Evolutionary conservation across 2,329 filamentous ascomycete species (phyloP), one percentile per base, ranked within the genome.

Genomic region (Parastagonospora nodorum): DNA sequence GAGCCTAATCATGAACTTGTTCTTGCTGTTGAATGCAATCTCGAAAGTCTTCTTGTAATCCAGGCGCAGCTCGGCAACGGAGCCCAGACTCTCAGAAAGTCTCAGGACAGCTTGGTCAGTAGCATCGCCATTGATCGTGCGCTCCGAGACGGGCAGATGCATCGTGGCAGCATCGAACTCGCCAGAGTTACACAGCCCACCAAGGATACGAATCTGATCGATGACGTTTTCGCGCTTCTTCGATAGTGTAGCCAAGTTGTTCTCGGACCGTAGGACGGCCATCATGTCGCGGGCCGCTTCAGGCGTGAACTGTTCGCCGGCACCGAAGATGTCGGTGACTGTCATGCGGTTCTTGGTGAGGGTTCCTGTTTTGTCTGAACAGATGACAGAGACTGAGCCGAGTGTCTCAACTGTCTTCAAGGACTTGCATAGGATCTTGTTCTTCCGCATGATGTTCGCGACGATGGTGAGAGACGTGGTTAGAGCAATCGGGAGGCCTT

Each of bases 351-450:
- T 89, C 82, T 73, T 75, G 0, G 86, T 89, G 48, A 89, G 74
- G 0, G 86, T 89, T 3, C 88, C 88, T 0, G 88, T 91, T 76
- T 91, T 91, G 68, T 91, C 88, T 0, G 87, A 89, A 68, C 88
- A 90, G 35, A 92, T 86, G 7, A 89, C 83, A 0, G 86, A 88
- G 1, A 90, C 88, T 0, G 85, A 81, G 0, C 88, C 88, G 0
- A 91, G 79, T 0, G 88, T 91, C 72, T 91, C 88, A 0, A 90
- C 88, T 0, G 88, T 91, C 74, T 89, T 89, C 40, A 92, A 78
- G 0, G 86, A 89, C 74, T 92, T 92, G 83, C 88, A 91, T 8
- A 92, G 80, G 37, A 92, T 85, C 66, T 88, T 88, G 70, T 91
- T 87, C 74, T 87, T 86, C 56, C 81, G 81, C 89, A 92, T 91